phyloP scores from a whole-genome alignment of 306 rosid genomes.

The Cyclanthera cordifolia region DNA sequence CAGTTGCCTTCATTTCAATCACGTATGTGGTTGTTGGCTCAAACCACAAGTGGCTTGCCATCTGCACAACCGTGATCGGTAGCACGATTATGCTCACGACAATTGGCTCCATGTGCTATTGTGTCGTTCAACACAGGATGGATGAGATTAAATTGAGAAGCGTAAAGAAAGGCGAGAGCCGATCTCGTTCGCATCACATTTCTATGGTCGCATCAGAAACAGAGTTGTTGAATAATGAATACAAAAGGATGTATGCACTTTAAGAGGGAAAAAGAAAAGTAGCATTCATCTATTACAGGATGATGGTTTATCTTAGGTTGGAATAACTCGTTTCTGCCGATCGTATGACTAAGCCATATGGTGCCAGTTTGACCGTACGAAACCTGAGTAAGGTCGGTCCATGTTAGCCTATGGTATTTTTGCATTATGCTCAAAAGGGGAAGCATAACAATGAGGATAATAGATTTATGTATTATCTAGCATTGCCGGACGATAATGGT shows the following conservation, averaged over 20 bases:
- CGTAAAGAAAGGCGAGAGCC: slow-evolving; percentile 40
- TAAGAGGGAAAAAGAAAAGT: neutral
- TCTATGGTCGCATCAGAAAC: slow-evolving; percentile 58
- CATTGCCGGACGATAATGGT: too few species aligned
- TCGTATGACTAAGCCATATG: neutral
- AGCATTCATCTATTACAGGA: neutral
- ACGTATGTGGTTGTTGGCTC: slow-evolving; percentile 82
- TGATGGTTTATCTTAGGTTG: neutral
- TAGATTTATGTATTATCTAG: neutral
- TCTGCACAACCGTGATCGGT: slow-evolving; percentile 70
- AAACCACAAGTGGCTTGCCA: slow-evolving; percentile 69
- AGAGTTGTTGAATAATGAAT: slow-evolving; percentile 74
- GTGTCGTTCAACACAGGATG: slow-evolving; percentile 74
- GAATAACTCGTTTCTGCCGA: too few species aligned
- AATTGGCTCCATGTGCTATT: slow-evolving; percentile 92
- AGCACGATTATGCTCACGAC: slow-evolving; percentile 84
- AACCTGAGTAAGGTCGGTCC: neutral
- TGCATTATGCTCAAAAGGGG: neutral
- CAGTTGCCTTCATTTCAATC: slow-evolving; percentile 83
- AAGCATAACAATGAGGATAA: neutral
- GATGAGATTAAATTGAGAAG: slow-evolving; percentile 61
- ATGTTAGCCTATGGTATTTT: neutral
- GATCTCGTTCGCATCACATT: slow-evolving; percentile 50
- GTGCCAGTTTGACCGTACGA: neutral
- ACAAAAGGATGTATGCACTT: slow-evolving; percentile 87